phyloP scores from a whole-genome alignment of 306 rosid species.

The Medicago lupulina region DNA sequence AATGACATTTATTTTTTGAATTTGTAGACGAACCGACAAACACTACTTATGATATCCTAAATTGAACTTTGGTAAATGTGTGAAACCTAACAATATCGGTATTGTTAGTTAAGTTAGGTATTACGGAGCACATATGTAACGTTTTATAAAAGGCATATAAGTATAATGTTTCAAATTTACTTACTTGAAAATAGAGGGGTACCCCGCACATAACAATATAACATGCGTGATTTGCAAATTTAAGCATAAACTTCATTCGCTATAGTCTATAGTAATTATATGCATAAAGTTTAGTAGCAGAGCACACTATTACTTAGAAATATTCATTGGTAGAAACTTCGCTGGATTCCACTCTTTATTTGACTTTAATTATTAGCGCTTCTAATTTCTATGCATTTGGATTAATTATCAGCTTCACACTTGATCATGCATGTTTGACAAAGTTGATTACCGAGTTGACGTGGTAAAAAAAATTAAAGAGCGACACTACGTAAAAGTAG shows the following conservation, averaged over 20 bases:
- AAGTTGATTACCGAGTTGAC: not conserved
- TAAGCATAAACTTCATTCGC: not conserved
- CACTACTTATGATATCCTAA: too few relatives aligned
- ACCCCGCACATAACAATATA: too few relatives aligned
- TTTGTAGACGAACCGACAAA: too few relatives aligned
- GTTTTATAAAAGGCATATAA: too few relatives aligned
- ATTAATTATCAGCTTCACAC: slow-evolving; percentile 5
- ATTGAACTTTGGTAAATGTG: too few relatives aligned
- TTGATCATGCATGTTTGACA: slow-evolving; percentile 3
- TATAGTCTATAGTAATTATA: too few relatives aligned
- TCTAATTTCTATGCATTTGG: not conserved
- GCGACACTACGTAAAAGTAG: not conserved
- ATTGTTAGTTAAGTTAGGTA: too few relatives aligned
- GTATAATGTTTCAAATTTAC: too few relatives aligned
- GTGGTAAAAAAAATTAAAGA: not conserved
- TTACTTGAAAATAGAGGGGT: not conserved
- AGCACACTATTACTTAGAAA: not conserved
- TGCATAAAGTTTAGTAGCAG: not conserved
- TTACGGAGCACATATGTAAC: too few relatives aligned
- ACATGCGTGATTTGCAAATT: not conserved
- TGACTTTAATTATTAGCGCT: not conserved
- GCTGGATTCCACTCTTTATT: not conserved
- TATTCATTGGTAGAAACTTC: not conserved
- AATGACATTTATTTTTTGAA: too few relatives aligned
- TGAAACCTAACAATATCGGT: too few relatives aligned